Evolutionary conservation across 2,329 filamentous ascomycete species (phyloP), one percentile per base, ranked within the genome.

Genomic region (Onygenales sp.): DNA sequence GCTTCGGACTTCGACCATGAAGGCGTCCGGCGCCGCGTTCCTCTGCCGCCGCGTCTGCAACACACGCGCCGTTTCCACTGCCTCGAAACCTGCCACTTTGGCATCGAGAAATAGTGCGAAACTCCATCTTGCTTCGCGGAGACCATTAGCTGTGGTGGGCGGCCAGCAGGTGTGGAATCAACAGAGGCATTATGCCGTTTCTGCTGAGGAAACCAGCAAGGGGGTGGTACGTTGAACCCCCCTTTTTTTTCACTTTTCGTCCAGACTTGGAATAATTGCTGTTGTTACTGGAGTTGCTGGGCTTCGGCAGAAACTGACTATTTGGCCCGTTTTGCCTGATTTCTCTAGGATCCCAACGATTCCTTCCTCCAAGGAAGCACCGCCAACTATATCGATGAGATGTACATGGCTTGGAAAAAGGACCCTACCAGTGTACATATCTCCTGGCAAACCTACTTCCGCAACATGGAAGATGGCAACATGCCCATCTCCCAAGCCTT

Each of bases 401-500:
- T 98, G 93, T 98, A 98, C 75, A 78, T 96, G 77, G 85, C 91
- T 70, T 98, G 93, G 93, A 95, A 92, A 75, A 79, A 87, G 59
- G 90, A 98, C 65, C 91, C 93, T 51, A 81, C 84, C 65, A 95
- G 88, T 68, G 93, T 98, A 55, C 93, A 98, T 74, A 81, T 95
- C 65, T 98, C 93, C 70, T 98, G 93, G 93, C 92, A 95, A 77
- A 85, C 94, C 69, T 98, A 98, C 81, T 98, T 98, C 82, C 88
- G 85, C 77, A 98, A 98, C 77, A 96, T 98, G 87, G 93, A 98
- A 78, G 87, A 84, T 61, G 93, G 93, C 70, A 88, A 93, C 67
- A 97, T 98, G 89, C 92, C 92, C 68, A 89, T 95, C 69, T 93
- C 92, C 58, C 88, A 95, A 74, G 93, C 93, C 62, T 98, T 98